Conservation (phyloP, 1,284 basidiomycete genomes). For the Termitomyces sp. region DNA sequence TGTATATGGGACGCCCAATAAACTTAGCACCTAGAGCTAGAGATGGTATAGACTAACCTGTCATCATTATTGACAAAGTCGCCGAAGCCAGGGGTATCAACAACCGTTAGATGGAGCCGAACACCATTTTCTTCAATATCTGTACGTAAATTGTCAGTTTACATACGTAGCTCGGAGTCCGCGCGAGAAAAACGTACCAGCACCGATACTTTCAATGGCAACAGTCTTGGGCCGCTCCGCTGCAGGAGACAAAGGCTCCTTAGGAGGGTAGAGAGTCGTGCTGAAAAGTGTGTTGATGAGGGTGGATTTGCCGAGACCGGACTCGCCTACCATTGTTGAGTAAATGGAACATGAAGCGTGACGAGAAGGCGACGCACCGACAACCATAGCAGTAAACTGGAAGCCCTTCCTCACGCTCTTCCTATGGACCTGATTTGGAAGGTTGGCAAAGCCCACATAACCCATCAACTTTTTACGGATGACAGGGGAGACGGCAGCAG, state of each 20-base stretch:
- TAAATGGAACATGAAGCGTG: conserved; percentile 20
- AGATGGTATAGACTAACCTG: conserved; percentile 48
- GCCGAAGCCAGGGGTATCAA: conserved; percentile 95
- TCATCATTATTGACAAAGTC: conserved; percentile 99
- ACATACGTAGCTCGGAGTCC: conserved; percentile 17
- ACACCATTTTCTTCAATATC: conserved; percentile 98
- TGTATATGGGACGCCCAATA: conserved; percentile 27
- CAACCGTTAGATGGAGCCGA: conserved; percentile 91
- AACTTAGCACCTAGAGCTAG: conserved; percentile 15
- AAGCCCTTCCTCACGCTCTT: conserved; percentile 95
- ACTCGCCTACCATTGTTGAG: conserved; percentile 68
- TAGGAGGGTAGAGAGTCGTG: conserved; percentile 86
- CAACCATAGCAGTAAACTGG: conserved; percentile 95
- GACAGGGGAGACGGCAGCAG: conserved; percentile 48
- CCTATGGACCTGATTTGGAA: conserved; percentile 96
- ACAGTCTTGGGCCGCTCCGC: conserved; percentile 89
- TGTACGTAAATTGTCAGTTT: conserved; percentile 36
- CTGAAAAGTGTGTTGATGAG: conserved; percentile 98
- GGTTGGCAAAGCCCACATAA: conserved; percentile 81
- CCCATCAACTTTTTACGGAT: conserved; percentile 91
- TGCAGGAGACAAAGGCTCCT: conserved; percentile 77
- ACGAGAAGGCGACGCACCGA: conserved; percentile 52
- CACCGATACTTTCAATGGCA: conserved; percentile 93
- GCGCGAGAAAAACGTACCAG: conserved; percentile 56
- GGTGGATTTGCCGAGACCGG: conserved; percentile 95